Conservation (phyloP, 2,329 filamentous ascomycete species). For the Cryphonectria radicalis region DNA sequence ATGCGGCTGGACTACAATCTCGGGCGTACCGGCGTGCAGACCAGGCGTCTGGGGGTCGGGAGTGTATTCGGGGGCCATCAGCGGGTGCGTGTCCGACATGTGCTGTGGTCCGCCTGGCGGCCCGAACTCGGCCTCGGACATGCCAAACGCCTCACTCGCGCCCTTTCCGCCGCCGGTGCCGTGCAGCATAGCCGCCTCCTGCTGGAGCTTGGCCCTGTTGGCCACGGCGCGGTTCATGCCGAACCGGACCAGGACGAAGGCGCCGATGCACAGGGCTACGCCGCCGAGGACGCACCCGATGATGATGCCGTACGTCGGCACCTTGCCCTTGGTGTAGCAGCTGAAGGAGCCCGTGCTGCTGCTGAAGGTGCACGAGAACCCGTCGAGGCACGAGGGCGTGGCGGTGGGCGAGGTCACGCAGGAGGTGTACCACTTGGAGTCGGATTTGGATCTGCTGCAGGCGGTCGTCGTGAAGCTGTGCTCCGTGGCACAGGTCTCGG, state of each 20-base stretch:
- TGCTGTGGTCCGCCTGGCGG: not conserved
- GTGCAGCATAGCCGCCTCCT: not conserved
- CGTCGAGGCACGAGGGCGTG: constrained; percentile 46
- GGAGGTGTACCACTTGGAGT: constrained; percentile 37
- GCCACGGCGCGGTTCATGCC: not conserved
- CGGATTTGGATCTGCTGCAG: constrained; percentile 44
- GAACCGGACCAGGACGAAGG: not conserved
- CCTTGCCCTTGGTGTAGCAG: constrained; percentile 44
- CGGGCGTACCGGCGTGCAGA: not conserved
- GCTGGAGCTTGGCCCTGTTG: not conserved
- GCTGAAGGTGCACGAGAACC: constrained; percentile 52
- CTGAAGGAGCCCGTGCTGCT: constrained; percentile 46
- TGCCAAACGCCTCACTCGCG: not conserved
- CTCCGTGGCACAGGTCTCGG: constrained; percentile 43
- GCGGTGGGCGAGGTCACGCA: constrained; percentile 46
- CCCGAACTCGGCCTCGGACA: not conserved
- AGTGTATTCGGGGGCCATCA: not conserved
- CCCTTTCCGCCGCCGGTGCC: not conserved
- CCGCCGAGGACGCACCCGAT: constrained; percentile 52
- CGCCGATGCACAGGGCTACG: not conserved
- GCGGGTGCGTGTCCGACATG: not conserved
- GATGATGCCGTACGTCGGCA: constrained; percentile 52
- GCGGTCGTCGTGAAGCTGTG: constrained; percentile 40
- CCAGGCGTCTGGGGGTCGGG: not conserved
- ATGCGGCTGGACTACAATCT: not conserved